Evolutionary conservation across 2,329 filamentous ascomycete species (phyloP).

Genomic region (Lachnellula hyalina): DNA sequence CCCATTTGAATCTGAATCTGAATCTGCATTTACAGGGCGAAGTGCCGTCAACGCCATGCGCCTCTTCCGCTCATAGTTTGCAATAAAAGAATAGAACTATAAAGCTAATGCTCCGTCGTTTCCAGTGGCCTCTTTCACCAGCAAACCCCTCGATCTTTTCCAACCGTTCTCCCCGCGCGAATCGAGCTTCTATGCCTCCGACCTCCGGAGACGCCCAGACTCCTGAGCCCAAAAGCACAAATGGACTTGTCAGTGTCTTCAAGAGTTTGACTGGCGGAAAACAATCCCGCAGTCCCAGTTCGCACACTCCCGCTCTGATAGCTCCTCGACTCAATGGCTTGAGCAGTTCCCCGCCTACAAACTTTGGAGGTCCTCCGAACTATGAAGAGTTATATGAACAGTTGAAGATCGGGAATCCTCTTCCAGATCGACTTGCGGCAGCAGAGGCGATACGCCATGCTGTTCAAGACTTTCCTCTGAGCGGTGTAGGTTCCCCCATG

Average conservation of each 20-base stretch:
- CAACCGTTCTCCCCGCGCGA: background rate
- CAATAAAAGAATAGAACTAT: background rate
- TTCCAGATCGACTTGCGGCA: conserved; percentile 51
- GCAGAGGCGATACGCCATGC: conserved; percentile 52
- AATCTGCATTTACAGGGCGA: too few relatives aligned
- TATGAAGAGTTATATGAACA: conserved; percentile 51
- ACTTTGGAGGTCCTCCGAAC: conserved; percentile 42
- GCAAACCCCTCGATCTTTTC: background rate
- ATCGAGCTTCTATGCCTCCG: conserved; percentile 50
- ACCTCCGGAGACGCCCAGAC: conserved; percentile 51
- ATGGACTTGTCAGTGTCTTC: conserved; percentile 59
- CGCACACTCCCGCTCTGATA: conserved; percentile 32
- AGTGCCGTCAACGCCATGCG: too few relatives aligned
- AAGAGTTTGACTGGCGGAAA: conserved; percentile 53
- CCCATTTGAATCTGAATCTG: too few relatives aligned
- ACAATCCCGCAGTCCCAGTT: conserved; percentile 45
- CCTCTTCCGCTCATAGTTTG: too few relatives aligned
- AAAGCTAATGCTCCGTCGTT: background rate
- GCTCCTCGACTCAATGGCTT: conserved; percentile 40
- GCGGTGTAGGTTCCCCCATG: conserved; percentile 22
- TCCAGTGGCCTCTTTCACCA: background rate
- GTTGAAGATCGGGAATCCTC: conserved; percentile 45
- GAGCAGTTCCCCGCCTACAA: conserved; percentile 33
- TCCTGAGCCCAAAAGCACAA: conserved; percentile 49
- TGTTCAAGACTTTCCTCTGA: conserved; percentile 53